phyloP scores from a whole-genome alignment of 257 asterid species.

The Coffea eugenioides region DNA sequence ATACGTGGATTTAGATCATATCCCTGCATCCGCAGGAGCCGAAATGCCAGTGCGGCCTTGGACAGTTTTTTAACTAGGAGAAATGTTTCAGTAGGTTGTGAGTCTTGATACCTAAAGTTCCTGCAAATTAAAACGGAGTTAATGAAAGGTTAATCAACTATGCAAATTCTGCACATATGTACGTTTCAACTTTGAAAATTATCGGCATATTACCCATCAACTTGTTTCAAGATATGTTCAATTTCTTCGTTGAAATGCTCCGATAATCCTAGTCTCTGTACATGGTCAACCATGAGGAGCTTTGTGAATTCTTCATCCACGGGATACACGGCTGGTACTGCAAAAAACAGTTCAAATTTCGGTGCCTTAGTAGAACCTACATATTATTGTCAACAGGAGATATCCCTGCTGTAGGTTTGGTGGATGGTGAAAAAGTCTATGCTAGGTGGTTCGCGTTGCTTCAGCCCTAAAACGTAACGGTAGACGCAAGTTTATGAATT shows the following conservation, averaged over 20 bases:
- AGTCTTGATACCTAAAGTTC: slow-evolving; percentile 6
- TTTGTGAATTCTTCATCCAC: slow-evolving; percentile 44
- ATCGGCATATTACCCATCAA: slow-evolving; percentile 30
- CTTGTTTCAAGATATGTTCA: slow-evolving; percentile 32
- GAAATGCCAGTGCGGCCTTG: slow-evolving; percentile 64
- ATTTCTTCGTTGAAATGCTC: slow-evolving; percentile 43
- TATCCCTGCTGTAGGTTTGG: no score
- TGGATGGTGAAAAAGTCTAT: no score
- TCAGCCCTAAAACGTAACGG: no score
- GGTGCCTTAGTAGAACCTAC: no score
- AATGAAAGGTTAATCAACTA: not conserved
- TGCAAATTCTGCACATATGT: not conserved
- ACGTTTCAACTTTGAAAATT: no score
- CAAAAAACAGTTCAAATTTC: not conserved
- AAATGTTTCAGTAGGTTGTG: not conserved
- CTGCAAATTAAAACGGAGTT: slow-evolving; percentile 18
- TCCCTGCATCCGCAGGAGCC: slow-evolving; percentile 59
- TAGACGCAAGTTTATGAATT: no score
- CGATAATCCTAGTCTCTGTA: slow-evolving; percentile 56
- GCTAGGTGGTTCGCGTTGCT: no score
- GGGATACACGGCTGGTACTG: slow-evolving; percentile 36
- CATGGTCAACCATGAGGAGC: slow-evolving; percentile 47
- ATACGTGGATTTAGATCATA: slow-evolving; percentile 41
- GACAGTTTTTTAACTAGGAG: slow-evolving; percentile 28
- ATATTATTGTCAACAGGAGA: no score